Conservation (phyloP, 805 yeast species). For the Sugiyamaella floridensis region DNA sequence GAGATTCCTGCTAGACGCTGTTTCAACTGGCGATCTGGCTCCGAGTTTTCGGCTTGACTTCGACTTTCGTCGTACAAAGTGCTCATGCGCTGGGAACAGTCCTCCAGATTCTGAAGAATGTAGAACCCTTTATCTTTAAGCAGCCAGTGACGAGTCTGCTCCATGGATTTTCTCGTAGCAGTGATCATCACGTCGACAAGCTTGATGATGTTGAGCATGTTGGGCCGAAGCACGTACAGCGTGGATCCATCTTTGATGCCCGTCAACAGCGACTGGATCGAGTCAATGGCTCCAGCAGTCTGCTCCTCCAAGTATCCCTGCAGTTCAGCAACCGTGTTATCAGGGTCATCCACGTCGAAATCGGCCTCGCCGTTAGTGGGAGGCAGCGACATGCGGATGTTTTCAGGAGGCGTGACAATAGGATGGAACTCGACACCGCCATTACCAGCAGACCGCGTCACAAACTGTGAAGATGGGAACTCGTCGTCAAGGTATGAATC, state of each 20-base stretch:
- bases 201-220: slow-evolving; percentile 66
- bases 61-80: slow-evolving; percentile 47
- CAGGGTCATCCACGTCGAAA: slow-evolving; percentile 80
- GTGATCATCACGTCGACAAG: slow-evolving; percentile 84
- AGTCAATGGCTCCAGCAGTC: slow-evolving; percentile 83
- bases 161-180: slow-evolving; percentile 82
- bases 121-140: slow-evolving; percentile 86
- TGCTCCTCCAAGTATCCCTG: slow-evolving; percentile 85
- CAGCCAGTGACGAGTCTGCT: slow-evolving; percentile 76
- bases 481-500: slow-evolving; percentile 1
- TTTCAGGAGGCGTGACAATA: slow-evolving; percentile 1
- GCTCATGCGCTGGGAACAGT: slow-evolving; percentile 79
- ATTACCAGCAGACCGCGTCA: background rate
- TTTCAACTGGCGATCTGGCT: slow-evolving; percentile 82
- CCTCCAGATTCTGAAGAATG: slow-evolving; percentile 80
- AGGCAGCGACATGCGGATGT: background rate
- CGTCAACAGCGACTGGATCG: slow-evolving; percentile 72
- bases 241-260: slow-evolving; percentile 50
- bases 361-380: slow-evolving; percentile 25
- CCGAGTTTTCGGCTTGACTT: slow-evolving; percentile 34
- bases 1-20: slow-evolving; percentile 94
- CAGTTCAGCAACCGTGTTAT: slow-evolving; percentile 77
- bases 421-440: slow-evolving; percentile 3
- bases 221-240: slow-evolving; percentile 62
- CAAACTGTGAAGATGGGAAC: background rate